These are phyloP conservation scores for Nicotiana tabacum DNA, from an alignment of 257 asterid genomes.

Conservation along the genomic window DNA sequence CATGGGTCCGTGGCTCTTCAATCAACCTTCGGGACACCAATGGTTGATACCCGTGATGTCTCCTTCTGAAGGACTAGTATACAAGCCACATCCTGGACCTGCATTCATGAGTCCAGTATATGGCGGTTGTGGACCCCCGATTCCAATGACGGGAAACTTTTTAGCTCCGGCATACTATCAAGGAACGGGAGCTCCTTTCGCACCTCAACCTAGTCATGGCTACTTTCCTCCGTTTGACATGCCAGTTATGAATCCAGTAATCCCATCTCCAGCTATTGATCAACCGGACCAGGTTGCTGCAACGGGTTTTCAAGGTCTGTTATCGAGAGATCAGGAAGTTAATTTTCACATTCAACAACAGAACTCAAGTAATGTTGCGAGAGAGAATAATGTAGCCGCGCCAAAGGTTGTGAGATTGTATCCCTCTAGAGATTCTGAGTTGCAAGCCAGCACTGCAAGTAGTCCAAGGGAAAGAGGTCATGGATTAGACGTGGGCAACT, in stretches of 20 bases:
- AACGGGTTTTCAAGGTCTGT: constrained; percentile 17
- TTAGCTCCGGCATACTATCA: constrained; percentile 39
- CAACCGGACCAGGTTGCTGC: constrained; percentile 27
- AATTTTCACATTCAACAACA: constrained; percentile 21
- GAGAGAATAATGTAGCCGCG: constrained; percentile 23
- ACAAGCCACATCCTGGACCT: constrained; percentile 70
- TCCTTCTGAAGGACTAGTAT: constrained; percentile 83
- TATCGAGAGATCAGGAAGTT: constrained; percentile 19
- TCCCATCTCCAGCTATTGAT: constrained; percentile 30
- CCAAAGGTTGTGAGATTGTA: constrained; percentile 10
- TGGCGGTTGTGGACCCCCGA: constrained; percentile 35
- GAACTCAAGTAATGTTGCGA: constrained; percentile 11
- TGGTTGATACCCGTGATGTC: constrained; percentile 92
- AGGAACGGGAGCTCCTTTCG: constrained; percentile 27
- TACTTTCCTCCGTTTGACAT: constrained; percentile 52
- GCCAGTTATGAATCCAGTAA: constrained; percentile 41
- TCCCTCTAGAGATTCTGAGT: constrained; percentile 35
- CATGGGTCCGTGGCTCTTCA: constrained; percentile 29
- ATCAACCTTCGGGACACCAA: constrained; percentile 58
- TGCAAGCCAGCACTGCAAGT: constrained; percentile 62
- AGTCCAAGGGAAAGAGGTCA: constrained; percentile 36
- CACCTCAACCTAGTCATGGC: constrained; percentile 31
- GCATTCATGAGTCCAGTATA: constrained; percentile 32
- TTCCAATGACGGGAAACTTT: constrained; percentile 39
- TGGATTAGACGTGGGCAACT: constrained; percentile 9